Conservation (phyloP, 129 eudicot genomes). For the Pulicaria dysenterica region DNA sequence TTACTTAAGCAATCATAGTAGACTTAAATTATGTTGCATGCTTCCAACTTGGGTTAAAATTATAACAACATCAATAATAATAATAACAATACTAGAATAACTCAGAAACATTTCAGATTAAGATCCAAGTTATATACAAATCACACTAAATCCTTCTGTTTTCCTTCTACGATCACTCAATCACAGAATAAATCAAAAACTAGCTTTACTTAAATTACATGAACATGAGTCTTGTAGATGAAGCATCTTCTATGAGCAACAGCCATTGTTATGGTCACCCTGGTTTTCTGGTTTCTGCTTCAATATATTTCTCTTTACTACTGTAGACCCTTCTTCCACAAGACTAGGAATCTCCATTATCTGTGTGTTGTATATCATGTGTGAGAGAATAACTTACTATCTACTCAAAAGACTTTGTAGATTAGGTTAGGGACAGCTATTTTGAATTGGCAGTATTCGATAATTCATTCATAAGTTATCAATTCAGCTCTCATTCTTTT, state of each 20-base stretch:
- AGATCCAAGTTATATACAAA: conserved; percentile 20
- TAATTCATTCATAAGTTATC: neutral
- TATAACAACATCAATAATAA: too few species aligned
- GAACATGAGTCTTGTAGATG: conserved; percentile 34
- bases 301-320: conserved; percentile 74
- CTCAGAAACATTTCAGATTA: neutral
- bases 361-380: conserved; percentile 36
- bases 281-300: conserved; percentile 76
- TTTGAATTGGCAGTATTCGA: neutral
- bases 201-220: neutral
- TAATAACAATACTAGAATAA: neutral
- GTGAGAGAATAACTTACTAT: neutral
- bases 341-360: conserved; percentile 95
- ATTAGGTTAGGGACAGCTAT: neutral
- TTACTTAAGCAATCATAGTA: too few species aligned
- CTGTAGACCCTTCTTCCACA: conserved; percentile 79
- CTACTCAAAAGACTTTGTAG: neutral
- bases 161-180: too few species aligned
- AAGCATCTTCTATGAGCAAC: conserved; percentile 54
- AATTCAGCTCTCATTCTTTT: neutral
- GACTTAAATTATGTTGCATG: too few species aligned
- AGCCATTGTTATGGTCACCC: conserved; percentile 41
- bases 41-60: too few species aligned
- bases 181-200: too few species aligned
- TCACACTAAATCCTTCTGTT: conserved; percentile 12